Evolutionary conservation across 2,329 filamentous ascomycete genomes (phyloP), one percentile per base, ranked within the genome.

Genomic region (Penicillium sp.): DNA sequence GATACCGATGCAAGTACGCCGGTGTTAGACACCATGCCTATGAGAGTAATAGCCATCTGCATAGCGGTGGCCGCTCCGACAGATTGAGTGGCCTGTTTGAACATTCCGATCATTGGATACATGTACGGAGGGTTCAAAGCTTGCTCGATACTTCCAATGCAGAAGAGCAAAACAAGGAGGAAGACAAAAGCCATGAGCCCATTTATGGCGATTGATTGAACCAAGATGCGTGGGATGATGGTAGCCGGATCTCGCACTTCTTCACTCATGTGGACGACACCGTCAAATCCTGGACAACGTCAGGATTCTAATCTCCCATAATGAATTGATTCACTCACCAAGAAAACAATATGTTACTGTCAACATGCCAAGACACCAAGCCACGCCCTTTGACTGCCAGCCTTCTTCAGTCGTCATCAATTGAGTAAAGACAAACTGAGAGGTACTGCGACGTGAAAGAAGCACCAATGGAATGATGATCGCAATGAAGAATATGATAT

Each of bases 261-360:
- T 59, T 79, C 75, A 23, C 75, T 76, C 74, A 80, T 78, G 53
- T 81, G 79, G 0, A 82, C 69, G 12, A 76, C 75, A 9, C 77
- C 73, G 44, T 82, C 79, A 48, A 79, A 79, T 11, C 78, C 79
- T 75, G 55, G 47, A 25, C 4, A 1, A 18, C 22, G 9, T 40
- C 18, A 40, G 1, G 1, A 25, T 0, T 26, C 59, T 11, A 52
- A 3, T 22, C 26, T 3, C n/a, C 11, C 20, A 4, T 18, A 2
- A 43, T 33, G 20, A 27, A n/a, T 15, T 23, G 29, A 15, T 29
- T 9, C 3, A 49, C 61, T 52, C 44, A 65, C 69, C 70, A 2
- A 63, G 55, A 26, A 72, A 68, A 26, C 64, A 64, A 44, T 66
- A 72, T 11, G 65, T 65, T 4, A 65, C 61, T 9, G 67, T 67